Evolutionary conservation across 108 stramenopile genomes (phyloP), one percentile per base, ranked within the genome.

Genomic region (Cyclotella cryptica): DNA sequence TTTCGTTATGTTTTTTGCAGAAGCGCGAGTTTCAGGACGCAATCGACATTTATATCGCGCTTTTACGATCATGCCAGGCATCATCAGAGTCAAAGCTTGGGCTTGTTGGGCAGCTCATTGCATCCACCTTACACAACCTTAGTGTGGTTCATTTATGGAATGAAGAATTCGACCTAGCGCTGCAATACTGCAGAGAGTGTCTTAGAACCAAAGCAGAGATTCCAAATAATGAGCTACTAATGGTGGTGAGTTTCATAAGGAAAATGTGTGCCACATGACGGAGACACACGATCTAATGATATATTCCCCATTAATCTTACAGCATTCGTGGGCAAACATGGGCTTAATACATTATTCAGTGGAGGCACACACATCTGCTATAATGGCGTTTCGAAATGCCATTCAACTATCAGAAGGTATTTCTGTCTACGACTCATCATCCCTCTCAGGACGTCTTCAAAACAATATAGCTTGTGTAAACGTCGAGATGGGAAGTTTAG

Each of bases 101-200:
- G 55, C 71, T 79, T 27, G 71, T 79, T 22, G 78, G 69, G 30
- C 78, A 68, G 55, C 65, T 79, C 27, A 47, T 72, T 27, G 78
- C 78, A 59, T 79, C 78, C 11, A 79, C 78, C 24, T 65, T 79
- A 11, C 78, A 79, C 18, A 79, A 79, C 51, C 54, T 79, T 47
- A 43, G 78, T 22, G 66, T 79, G 26, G 26, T 79, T 44, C 71
- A 79, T 17, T 43, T 79, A 10, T 79, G 78, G 78, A 66, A 72
- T 44, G 47, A 72, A 47, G 78, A 79, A 52, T 72, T 62, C 52
- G 78, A 79, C 42, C 43, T 27, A 42, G 78, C 78, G 9, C 52
- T 79, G 28, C 66, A 64, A 19, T 79, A 22, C 44, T 66, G 51
- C 29, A 39, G 78, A 49, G 71, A 79, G 44, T 57, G 62, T 66